Evolutionary conservation across 2,329 filamentous ascomycete species (phyloP).

Genomic region (Pyrenochaeta sp.): DNA sequence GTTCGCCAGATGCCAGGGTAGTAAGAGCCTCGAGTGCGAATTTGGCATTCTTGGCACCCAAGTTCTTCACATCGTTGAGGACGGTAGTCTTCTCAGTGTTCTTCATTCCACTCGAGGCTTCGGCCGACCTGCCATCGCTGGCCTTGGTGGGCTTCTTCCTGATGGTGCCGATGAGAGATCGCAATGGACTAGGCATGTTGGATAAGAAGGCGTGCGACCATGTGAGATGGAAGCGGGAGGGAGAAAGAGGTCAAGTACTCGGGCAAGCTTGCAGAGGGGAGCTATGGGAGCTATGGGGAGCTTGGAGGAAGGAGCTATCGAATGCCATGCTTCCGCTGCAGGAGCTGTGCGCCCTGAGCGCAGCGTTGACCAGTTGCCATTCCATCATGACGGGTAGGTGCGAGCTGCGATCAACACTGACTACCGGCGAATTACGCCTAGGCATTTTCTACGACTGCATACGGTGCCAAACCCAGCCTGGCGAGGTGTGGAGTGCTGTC

Average conservation of each 20-base stretch:
- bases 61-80: conserved; percentile 62
- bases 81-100: conserved; percentile 34
- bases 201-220: conserved; percentile 3
- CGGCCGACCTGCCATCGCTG: conserved; percentile 56
- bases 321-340: conserved; percentile 3
- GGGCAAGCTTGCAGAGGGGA: conserved; percentile 1
- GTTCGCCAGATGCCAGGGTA: conserved; percentile 68
- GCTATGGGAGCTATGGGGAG: not conserved
- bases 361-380: conserved; percentile 6
- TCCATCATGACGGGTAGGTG: conserved; percentile 20
- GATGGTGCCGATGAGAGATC: conserved; percentile 55
- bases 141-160: conserved; percentile 56
- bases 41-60: conserved; percentile 57
- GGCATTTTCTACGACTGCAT: conserved; percentile 10
- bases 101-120: conserved; percentile 30
- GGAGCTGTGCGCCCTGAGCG: conserved; percentile 6
- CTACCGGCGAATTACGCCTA: conserved; percentile 18
- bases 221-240: not conserved
- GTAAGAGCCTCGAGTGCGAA: conserved; percentile 65
- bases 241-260: conserved; percentile 4
- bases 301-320: not conserved
- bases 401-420: conserved; percentile 20
- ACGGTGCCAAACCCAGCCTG: conserved; percentile 7
- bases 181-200: conserved; percentile 48
- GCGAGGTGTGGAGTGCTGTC: conserved; percentile 5